Evolutionary conservation across 192 early-diverging fungal genomes (phyloP), one percentile per base, ranked within the genome.

Genomic region (Coemansia asiatica): DNA sequence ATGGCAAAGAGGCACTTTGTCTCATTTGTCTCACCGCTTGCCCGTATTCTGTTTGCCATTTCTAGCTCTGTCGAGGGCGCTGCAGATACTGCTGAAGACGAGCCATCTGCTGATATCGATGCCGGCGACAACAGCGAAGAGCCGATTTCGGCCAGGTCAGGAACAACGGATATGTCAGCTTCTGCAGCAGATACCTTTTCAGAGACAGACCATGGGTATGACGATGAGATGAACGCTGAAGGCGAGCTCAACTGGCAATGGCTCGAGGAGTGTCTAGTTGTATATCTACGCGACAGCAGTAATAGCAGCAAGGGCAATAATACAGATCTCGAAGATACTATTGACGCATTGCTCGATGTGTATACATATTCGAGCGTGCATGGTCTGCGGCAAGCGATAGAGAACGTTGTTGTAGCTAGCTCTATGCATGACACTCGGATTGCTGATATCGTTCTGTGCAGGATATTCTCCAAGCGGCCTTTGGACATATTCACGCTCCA

Each of bases 321-420:
- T 13, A 44, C 40, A 2, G 21, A 33, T 0, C 56, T 63, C 12
- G 26, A 27, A 7, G 78, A 81, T 35, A 63, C 73, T 7, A 46
- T 81, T 19, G 73, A 75, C 54, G 78, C 73, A 10, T 55, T 81
- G 22, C 60, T 75, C 7, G 78, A 81, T n/a, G 67, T 75, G 13
- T 81, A 81, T n/a, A 75, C 73, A 5, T 64, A 63, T 38, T 55
- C 58, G 5, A 75, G 78, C 46, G 36, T 66, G 10, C 58, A 27
- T n/a, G 47, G 57, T 22, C 47, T 81, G 56, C 78, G 78, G 4
- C 46, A 58, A 25, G 57, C 73, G 18, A 69, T 81, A 5, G 63
- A 68, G n/a, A 68, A 63, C 6, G 66, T 69, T 3, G 21, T 69
- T 0, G 50, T 58, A 1, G 66, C 68, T 18, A 67, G 40, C 44